Conservation (phyloP, 2,329 filamentous ascomycete genomes). For the Juglanconis oblonga region DNA sequence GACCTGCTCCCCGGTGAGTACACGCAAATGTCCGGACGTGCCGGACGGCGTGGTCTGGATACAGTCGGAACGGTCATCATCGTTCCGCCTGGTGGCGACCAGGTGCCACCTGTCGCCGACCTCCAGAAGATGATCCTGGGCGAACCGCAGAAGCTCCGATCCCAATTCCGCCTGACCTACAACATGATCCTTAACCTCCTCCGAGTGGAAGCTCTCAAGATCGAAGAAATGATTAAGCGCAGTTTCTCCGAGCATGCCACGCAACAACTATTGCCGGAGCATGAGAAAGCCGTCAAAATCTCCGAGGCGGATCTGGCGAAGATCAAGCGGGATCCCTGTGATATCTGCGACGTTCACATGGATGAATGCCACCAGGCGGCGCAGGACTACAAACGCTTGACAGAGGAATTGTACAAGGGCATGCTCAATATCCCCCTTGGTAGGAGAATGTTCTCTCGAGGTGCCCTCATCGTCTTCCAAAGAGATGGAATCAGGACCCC, state of each 20-base stretch:
- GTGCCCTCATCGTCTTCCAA: slow-evolving; percentile 79
- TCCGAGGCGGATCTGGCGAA: slow-evolving; percentile 90
- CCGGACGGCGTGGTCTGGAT: slow-evolving; percentile 88
- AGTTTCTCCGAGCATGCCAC: slow-evolving; percentile 98
- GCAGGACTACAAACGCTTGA: slow-evolving; percentile 77
- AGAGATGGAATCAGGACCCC: slow-evolving; percentile 79
- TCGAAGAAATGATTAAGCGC: slow-evolving; percentile 99
- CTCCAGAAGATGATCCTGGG: slow-evolving; percentile 93
- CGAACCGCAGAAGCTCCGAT: slow-evolving; percentile 89
- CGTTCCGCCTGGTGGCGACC: slow-evolving; percentile 76
- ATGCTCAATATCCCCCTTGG: slow-evolving; percentile 80
- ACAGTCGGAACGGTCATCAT: slow-evolving; percentile 93
- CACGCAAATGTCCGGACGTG: slow-evolving; percentile 96
- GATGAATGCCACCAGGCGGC: slow-evolving; percentile 78
- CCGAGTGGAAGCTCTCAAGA: slow-evolving; percentile 93
- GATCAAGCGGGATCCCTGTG: slow-evolving; percentile 81
- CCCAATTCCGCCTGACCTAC: slow-evolving; percentile 95
- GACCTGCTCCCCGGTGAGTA: slow-evolving; percentile 94
- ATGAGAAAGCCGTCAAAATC: slow-evolving; percentile 89
- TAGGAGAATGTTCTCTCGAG: slow-evolving; percentile 71
- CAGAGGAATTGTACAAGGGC: slow-evolving; percentile 73
- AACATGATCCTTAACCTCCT: slow-evolving; percentile 98
- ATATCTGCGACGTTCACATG: slow-evolving; percentile 76
- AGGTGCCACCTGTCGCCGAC: slow-evolving; percentile 81
- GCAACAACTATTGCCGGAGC: slow-evolving; percentile 88